Evolutionary conservation across 2,329 filamentous ascomycete genomes (phyloP).

Genomic region (Xylariomycetidae sp.): DNA sequence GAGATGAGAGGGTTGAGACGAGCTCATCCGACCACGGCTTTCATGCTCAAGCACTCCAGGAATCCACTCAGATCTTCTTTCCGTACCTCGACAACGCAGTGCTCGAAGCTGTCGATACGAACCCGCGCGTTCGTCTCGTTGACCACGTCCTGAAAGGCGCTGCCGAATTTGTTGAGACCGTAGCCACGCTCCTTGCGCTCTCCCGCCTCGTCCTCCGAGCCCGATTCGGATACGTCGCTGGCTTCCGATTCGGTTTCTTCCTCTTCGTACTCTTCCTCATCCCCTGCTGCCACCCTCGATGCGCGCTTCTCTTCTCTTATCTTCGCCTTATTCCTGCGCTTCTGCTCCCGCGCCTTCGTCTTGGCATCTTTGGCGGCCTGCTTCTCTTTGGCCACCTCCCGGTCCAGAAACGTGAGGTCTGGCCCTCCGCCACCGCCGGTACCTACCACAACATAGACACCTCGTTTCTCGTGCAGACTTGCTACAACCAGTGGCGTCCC

Average conservation of each 20-base stretch:
- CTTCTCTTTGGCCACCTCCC: slow-evolving; percentile 58
- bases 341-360: slow-evolving; percentile 55
- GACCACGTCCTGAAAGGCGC: slow-evolving; percentile 92
- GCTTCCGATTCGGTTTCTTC: slow-evolving; percentile 45
- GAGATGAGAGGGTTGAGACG: too few species aligned
- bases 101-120: slow-evolving; percentile 92
- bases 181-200: slow-evolving; percentile 57
- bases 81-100: slow-evolving; percentile 94
- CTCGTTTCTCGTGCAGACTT: slow-evolving; percentile 77
- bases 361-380: slow-evolving; percentile 59
- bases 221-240: slow-evolving; percentile 42
- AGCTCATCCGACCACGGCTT: slow-evolving; percentile 70
- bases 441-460: slow-evolving; percentile 88
- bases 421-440: slow-evolving; percentile 81
- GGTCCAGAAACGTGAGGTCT: slow-evolving; percentile 62
- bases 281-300: slow-evolving; percentile 45
- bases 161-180: slow-evolving; percentile 84
- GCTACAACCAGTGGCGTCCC: slow-evolving; percentile 87
- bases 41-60: slow-evolving; percentile 85
- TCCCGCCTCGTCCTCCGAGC: slow-evolving; percentile 48
- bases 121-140: slow-evolving; percentile 85
- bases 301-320: slow-evolving; percentile 55
- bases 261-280: slow-evolving; percentile 46
- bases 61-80: slow-evolving; percentile 92
- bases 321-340: slow-evolving; percentile 49